phyloP scores from a whole-genome alignment of 2,329 filamentous ascomycete genomes.

The Ceratocystis colombiana region DNA sequence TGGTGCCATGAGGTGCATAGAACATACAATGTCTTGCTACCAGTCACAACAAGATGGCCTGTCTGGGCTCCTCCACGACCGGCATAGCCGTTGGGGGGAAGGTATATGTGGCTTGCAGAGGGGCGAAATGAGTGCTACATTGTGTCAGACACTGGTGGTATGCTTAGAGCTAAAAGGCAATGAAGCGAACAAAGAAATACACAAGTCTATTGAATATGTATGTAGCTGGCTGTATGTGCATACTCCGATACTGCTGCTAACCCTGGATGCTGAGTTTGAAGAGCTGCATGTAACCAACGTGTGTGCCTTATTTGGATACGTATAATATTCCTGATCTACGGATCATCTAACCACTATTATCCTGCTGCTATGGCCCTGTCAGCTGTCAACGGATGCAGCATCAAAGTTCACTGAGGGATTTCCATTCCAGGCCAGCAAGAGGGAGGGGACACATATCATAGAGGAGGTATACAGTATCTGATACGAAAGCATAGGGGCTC shows the following conservation, averaged over 20 bases:
- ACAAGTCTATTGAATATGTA: background rate
- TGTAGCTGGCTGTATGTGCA: background rate
- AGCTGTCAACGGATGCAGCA: slow-evolving; percentile 1
- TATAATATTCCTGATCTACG: no score
- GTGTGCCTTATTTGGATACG: background rate
- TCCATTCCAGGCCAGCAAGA: background rate
- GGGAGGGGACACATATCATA: background rate
- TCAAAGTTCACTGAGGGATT: background rate
- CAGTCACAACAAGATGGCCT: background rate
- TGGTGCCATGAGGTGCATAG: background rate
- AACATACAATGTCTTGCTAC: background rate
- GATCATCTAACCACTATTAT: no score
- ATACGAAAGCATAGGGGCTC: background rate
- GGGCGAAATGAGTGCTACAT: background rate
- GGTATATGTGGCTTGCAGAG: background rate
- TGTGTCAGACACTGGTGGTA: background rate
- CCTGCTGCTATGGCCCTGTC: background rate
- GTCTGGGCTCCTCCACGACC: background rate
- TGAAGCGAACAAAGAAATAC: background rate
- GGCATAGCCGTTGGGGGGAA: background rate
- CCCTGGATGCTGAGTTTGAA: background rate
- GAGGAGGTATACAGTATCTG: background rate
- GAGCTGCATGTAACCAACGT: background rate
- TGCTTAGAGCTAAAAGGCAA: background rate
- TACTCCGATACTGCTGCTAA: background rate